A percentile compares a stretch with the other conserved stretches of the same genome.
phyloP scores from a whole-genome alignment of 148 eudicot genomes.

The Camellia japonica region DNA sequence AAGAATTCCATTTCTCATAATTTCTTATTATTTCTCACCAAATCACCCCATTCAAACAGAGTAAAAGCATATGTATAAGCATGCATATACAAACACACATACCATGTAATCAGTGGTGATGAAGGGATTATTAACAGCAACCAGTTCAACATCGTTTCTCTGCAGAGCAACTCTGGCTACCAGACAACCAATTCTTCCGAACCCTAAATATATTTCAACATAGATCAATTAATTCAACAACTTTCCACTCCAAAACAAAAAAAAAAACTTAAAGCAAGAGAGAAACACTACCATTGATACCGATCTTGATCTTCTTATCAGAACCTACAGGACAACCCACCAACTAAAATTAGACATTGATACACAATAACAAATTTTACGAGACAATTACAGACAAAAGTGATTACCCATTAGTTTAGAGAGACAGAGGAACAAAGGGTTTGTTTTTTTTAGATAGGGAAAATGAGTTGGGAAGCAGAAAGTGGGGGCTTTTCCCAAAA shows the following conservation, averaged over 20 bases:
- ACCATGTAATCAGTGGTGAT: constrained; percentile 72
- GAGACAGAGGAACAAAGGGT: background rate
- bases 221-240: background rate
- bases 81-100: background rate
- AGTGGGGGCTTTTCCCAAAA: no score
- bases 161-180: constrained; percentile 76
- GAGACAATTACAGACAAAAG: background rate
- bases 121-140: constrained; percentile 77
- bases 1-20: no score
- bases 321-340: constrained; percentile 21
- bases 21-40: no score
- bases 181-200: constrained; percentile 80
- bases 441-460: background rate
- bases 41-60: no score
- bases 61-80: background rate
- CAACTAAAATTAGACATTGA: background rate
- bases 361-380: background rate
- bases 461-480: background rate
- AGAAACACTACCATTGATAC: constrained; percentile 52
- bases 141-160: constrained; percentile 77
- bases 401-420: constrained; percentile 20
- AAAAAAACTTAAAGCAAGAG: background rate
- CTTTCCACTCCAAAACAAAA: no score
- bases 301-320: constrained; percentile 62
- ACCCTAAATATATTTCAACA: constrained; percentile 32